phyloP scores from a whole-genome alignment of 805 yeast species.

The Candida vartiovaarae region DNA sequence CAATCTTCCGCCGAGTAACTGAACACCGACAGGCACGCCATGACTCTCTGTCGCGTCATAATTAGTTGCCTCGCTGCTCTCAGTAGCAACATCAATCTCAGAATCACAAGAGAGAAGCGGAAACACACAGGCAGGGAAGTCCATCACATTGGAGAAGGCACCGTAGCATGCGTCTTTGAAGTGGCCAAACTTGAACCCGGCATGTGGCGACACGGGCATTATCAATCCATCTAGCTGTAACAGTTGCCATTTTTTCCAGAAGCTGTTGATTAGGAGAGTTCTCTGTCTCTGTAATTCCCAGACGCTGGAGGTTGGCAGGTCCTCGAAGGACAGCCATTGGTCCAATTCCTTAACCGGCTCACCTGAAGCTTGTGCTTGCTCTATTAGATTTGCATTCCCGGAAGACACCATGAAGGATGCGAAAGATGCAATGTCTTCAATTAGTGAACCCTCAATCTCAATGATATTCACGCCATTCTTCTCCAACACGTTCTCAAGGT shows the following conservation, averaged over 20 bases:
- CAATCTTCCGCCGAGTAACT: constrained; percentile 17
- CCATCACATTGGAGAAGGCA: constrained; percentile 46
- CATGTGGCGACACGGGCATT: constrained; percentile 41
- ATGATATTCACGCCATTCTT: constrained; percentile 44
- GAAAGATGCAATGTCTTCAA: constrained; percentile 27
- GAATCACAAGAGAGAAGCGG: constrained; percentile 38
- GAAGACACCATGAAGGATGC: constrained; percentile 30
- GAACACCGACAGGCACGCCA: constrained; percentile 16
- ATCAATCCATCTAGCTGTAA: constrained; percentile 42
- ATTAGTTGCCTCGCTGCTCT: not conserved
- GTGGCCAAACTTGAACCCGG: constrained; percentile 25
- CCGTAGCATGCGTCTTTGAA: constrained; percentile 48
- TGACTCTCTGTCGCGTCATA: constrained; percentile 6
- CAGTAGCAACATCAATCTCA: not conserved
- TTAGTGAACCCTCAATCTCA: constrained; percentile 32
- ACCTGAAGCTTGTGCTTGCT: constrained; percentile 29
- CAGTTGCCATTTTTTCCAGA: constrained; percentile 35
- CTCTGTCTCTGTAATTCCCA: constrained; percentile 37
- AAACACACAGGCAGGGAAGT: constrained; percentile 47
- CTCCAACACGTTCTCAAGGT: constrained; percentile 22
- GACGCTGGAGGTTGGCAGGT: constrained; percentile 29
- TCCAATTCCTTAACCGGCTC: constrained; percentile 34
- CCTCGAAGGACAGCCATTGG: constrained; percentile 28
- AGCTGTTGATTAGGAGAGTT: constrained; percentile 29
- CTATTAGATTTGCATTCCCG: constrained; percentile 32